Percentiles rank a stretch among this genome's conserved stretches.
These are phyloP conservation scores for Discostella pseudostelligera DNA, from an alignment of 108 stramenopile species.

Conservation along the genomic window DNA sequence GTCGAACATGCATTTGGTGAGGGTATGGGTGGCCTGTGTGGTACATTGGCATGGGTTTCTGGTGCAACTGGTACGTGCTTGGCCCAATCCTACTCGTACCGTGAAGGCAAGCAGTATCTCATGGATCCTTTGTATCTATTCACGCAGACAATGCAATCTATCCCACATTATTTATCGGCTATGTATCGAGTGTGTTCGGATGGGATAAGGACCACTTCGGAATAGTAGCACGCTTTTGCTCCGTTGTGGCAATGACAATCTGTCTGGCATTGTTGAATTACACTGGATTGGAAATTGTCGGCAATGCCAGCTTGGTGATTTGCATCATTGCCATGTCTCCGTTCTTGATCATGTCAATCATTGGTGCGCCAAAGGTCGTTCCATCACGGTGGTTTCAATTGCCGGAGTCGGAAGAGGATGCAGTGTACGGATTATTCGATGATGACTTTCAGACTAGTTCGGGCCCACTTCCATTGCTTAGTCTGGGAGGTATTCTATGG, in stretches of 20 bases:
- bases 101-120: background rate
- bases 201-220: constrained; percentile 20
- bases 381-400: constrained; percentile 80
- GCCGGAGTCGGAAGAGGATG: constrained; percentile 48
- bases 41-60: constrained; percentile 88
- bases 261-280: constrained; percentile 80
- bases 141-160: constrained; percentile 36
- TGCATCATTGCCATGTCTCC: constrained; percentile 89
- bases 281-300: constrained; percentile 87
- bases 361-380: constrained; percentile 73
- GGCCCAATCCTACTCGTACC: background rate
- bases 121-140: background rate
- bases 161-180: constrained; percentile 36
- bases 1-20: constrained; percentile 76
- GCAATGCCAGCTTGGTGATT: constrained; percentile 78
- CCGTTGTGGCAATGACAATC: constrained; percentile 57
- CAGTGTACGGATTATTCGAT: constrained; percentile 38
- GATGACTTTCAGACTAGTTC: constrained; percentile 47
- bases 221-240: constrained; percentile 13
- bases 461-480: constrained; percentile 47
- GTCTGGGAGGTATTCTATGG: constrained; percentile 78
- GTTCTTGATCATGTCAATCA: constrained; percentile 76
- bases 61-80: constrained; percentile 63
- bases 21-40: constrained; percentile 77
- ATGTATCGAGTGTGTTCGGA: constrained; percentile 24